Evolutionary conservation across 202 grass and related monocot species (phyloP).

Genomic region (Cymbopogon flexuosus): DNA sequence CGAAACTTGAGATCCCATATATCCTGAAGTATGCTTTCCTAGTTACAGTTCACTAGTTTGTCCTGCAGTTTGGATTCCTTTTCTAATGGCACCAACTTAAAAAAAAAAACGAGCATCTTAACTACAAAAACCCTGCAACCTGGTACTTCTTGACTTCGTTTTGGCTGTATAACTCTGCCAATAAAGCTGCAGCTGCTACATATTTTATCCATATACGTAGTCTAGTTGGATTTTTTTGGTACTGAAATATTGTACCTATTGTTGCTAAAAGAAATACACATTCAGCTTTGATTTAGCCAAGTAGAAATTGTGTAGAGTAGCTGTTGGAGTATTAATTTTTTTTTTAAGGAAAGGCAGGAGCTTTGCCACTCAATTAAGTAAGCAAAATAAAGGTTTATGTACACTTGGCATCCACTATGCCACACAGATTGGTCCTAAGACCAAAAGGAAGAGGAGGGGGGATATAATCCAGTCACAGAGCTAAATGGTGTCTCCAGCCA

Average conservation of each 20-base stretch:
- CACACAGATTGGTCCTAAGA: too few relatives aligned
- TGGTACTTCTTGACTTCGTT: neutral
- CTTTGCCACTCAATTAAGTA: too few relatives aligned
- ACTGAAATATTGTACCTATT: neutral
- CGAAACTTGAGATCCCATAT: conserved; percentile 60
- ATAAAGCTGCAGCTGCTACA: neutral
- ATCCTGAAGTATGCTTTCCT: conserved; percentile 47
- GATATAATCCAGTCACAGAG: too few relatives aligned
- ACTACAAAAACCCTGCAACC: neutral
- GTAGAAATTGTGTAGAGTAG: neutral
- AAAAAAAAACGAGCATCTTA: neutral
- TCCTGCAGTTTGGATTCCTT: neutral
- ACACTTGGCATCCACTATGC: too few relatives aligned
- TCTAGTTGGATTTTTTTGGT: neutral
- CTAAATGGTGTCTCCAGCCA: too few relatives aligned
- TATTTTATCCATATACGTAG: neutral
- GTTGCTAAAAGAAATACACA: neutral
- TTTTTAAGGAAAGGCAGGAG: too few relatives aligned
- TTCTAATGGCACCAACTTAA: neutral
- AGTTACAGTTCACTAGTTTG: neutral
- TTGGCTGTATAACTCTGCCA: neutral
- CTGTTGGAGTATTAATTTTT: too few relatives aligned
- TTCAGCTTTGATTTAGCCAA: neutral
- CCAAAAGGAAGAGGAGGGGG: too few relatives aligned
- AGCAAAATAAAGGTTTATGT: too few relatives aligned